These are phyloP conservation scores for Verticillium tricorpus DNA, from an alignment of 2,329 filamentous ascomycete genomes.

Conservation along the genomic window DNA sequence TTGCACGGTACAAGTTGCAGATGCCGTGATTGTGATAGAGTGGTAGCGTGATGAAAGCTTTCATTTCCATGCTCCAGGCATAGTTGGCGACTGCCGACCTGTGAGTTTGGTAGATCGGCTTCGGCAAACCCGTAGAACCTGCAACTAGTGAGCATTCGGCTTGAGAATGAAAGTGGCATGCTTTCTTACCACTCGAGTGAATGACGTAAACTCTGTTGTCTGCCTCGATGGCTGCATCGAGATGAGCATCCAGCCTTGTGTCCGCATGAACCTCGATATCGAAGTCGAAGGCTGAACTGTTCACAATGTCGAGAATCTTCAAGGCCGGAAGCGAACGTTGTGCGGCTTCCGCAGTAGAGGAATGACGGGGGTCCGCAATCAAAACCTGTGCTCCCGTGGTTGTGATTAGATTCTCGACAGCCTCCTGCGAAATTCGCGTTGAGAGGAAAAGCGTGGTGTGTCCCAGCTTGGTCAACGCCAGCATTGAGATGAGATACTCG, in stretches of 20 bases:
- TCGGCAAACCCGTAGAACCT: conserved; percentile 58
- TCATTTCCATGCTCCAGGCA: conserved; percentile 30
- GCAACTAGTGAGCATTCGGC: conserved; percentile 22
- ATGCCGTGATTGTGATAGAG: conserved; percentile 58
- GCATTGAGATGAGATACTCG: conserved; percentile 48
- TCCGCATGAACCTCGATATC: conserved; percentile 23
- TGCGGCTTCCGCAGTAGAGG: conserved; percentile 14
- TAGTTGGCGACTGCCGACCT: conserved; percentile 44
- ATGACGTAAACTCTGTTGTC: conserved; percentile 23
- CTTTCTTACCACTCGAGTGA: conserved; percentile 25
- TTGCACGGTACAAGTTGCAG: conserved; percentile 46
- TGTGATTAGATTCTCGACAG: conserved; percentile 23
- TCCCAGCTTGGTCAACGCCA: conserved; percentile 51
- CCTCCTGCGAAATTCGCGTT: conserved; percentile 25
- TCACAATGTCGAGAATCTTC: conserved; percentile 20
- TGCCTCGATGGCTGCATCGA: conserved; percentile 23
- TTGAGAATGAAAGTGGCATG: background rate
- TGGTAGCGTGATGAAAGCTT: conserved; percentile 50
- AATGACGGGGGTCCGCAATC: conserved; percentile 18
- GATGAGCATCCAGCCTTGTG: conserved; percentile 20
- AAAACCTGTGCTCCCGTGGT: conserved; percentile 20
- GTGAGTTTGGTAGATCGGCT: conserved; percentile 58
- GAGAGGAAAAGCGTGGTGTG: conserved; percentile 39
- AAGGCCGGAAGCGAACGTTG: conserved; percentile 13
- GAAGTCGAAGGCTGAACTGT: conserved; percentile 21